Conservation (phyloP, 2,329 filamentous ascomycete genomes). For the Venturia oleaginea region DNA sequence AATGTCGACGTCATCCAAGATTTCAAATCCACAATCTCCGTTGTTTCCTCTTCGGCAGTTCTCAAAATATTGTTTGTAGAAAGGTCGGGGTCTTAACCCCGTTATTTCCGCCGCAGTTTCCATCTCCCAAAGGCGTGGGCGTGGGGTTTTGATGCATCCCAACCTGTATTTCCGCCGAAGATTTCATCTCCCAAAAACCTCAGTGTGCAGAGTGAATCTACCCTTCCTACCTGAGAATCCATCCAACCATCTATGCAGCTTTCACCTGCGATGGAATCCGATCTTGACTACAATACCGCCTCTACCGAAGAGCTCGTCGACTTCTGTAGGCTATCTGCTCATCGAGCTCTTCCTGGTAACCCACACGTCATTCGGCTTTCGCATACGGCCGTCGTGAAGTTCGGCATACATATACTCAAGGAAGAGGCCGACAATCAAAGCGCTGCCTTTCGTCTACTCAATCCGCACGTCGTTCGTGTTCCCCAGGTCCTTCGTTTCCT, state of each 20-base stretch:
- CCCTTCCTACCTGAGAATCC: too few species aligned
- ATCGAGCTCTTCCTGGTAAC: slow-evolving; percentile 4
- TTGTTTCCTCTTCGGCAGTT: too few species aligned
- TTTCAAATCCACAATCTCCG: too few species aligned
- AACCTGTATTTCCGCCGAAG: too few species aligned
- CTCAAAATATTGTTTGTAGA: too few species aligned
- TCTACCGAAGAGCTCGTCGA: neutral
- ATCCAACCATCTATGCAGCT: neutral
- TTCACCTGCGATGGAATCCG: neutral
- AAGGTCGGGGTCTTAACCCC: too few species aligned
- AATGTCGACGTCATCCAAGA: too few species aligned
- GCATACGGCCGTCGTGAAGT: slow-evolving; percentile 5
- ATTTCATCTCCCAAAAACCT: too few species aligned
- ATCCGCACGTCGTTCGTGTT: neutral
- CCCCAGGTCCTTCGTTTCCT: slow-evolving; percentile 10
- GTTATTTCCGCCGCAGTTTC: too few species aligned
- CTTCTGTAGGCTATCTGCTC: neutral
- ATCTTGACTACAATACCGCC: neutral
- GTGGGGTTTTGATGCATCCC: too few species aligned
- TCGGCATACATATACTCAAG: neutral
- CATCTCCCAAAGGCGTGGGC: too few species aligned
- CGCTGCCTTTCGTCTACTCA: neutral
- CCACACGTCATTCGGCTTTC: slow-evolving; percentile 10
- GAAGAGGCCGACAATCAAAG: neutral
- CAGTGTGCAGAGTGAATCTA: too few species aligned